A percentile compares a stretch with the other conserved stretches of the same genome.
Evolutionary conservation across 768 basidiomycete species (phyloP).

Genomic region (Amanita pseudoporphyria): DNA sequence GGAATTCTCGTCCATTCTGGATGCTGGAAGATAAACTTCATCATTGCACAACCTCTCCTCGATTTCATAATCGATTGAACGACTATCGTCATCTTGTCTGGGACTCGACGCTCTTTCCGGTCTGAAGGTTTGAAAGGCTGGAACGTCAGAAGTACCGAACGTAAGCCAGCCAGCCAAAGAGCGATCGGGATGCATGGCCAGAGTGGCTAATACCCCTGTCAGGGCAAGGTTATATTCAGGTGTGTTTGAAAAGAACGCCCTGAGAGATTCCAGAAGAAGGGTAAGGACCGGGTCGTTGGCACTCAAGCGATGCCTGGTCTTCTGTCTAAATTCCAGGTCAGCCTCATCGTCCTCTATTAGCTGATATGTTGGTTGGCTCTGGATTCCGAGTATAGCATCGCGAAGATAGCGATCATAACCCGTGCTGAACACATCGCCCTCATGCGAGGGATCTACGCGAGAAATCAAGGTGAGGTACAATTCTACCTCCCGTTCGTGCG

Average conservation of each 20-base stretch:
- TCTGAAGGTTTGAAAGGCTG: background rate
- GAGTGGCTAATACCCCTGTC: slow-evolving; percentile 69
- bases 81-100: slow-evolving; percentile 62
- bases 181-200: slow-evolving; percentile 81
- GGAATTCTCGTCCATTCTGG: slow-evolving; percentile 59
- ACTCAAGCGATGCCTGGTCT: slow-evolving; percentile 65
- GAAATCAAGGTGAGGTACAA: slow-evolving; percentile 73
- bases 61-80: slow-evolving; percentile 68
- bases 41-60: slow-evolving; percentile 55
- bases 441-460: slow-evolving; percentile 64
- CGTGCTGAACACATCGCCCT: slow-evolving; percentile 69
- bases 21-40: slow-evolving; percentile 49
- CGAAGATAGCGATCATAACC: slow-evolving; percentile 77
- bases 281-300: slow-evolving; percentile 70
- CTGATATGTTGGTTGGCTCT: slow-evolving; percentile 52
- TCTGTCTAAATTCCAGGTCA: slow-evolving; percentile 29
- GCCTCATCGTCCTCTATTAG: slow-evolving; percentile 29
- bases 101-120: slow-evolving; percentile 4
- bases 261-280: slow-evolving; percentile 56
- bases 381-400: slow-evolving; percentile 63
- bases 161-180: slow-evolving; percentile 87
- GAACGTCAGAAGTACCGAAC: slow-evolving; percentile 40
- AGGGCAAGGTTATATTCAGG: slow-evolving; percentile 84
- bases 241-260: slow-evolving; percentile 76
- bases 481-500: slow-evolving; percentile 77